These are phyloP conservation scores for Soucietia sequanensis DNA, from an alignment of 805 yeast species.

Conservation along the genomic window DNA sequence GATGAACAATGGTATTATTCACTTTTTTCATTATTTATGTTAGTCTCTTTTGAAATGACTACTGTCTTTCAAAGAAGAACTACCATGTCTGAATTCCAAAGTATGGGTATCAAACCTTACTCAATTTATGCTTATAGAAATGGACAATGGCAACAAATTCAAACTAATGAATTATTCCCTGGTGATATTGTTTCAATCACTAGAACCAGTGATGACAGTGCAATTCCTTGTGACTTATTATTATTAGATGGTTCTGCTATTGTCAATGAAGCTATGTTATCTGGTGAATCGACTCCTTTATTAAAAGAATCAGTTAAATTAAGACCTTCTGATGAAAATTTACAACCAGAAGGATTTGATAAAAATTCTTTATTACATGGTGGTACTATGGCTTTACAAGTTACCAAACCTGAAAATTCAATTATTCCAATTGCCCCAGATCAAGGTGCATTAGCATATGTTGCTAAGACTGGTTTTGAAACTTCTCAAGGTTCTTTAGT, in stretches of 20 bases:
- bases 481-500: constrained; percentile 97
- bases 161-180: constrained; percentile 78
- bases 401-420: constrained; percentile 61
- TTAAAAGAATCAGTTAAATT: constrained; percentile 86
- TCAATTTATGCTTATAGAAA: constrained; percentile 70
- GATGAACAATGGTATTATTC: constrained; percentile 98
- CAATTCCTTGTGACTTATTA: constrained; percentile 90
- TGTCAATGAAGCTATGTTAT: constrained; percentile 97
- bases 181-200: constrained; percentile 87
- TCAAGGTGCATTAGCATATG: constrained; percentile 86
- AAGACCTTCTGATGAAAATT: constrained; percentile 67
- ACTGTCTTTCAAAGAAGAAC: constrained; percentile 94
- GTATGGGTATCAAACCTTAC: constrained; percentile 96
- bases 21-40: constrained; percentile 85
- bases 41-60: constrained; percentile 88
- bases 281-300: constrained; percentile 97
- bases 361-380: constrained; percentile 88
- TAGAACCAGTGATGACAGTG: constrained; percentile 87
- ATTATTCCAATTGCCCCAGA: constrained; percentile 74
- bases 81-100: constrained; percentile 92
- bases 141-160: constrained; percentile 63
- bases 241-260: constrained; percentile 88
- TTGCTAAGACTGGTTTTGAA: constrained; percentile 94
- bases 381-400: constrained; percentile 95
- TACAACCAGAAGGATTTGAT: constrained; percentile 81